Base-by-base conservation (phyloP, 345 rosid genomes). In the Acer yangbiense region DNA sequence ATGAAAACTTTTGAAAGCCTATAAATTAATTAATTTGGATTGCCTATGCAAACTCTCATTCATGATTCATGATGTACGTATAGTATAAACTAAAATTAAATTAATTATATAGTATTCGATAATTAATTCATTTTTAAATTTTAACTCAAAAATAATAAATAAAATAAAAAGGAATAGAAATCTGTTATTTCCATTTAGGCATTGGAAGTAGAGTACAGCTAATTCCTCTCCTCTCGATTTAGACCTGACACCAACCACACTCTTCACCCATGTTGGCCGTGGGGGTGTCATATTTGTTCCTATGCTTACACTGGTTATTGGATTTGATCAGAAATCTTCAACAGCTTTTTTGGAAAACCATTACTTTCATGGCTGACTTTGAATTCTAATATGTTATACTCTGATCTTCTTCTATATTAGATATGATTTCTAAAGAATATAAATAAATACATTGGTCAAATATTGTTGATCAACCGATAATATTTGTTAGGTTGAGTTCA, bases 161-260 rank as follows among this genome's bases (percentile, higher is more conserved):
- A 0, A 41, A 41, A 41, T 41, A 41, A 41, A 41, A 7, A 41
- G 35, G 65, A 7, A 21, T 62, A 8, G 13, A 62, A 62, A 35
- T 62, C 65, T 62, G 23, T 62, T 62, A 21, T 13, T 61, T 62
- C 21, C 61, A 57, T n/a, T 4, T 43, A 43, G 13, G 57, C 58
- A 3, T 16, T 46, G 25, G 58, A 57, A 78, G 91, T 89, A 87
- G 91, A 70, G 48, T 79, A 84, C 97, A 94, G 98, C 91, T 92
- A 82, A 85, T 79, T 23, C 25, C 25, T 23, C 25, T 44, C 43
- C 35, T 64, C 61, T 25, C 1, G 88, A 87, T 17, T 48, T 73
- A 6, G 90, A 88, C 90, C 43, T 81, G 68, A 43, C 92, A 86
- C 85, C 88, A 69, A 87, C 84, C 88, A 69, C 35, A 60, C 57